Percentiles rank a stretch among this genome's conserved stretches.
Evolutionary conservation across 805 yeast species (phyloP).

Genomic region (Candida namnaoensis): DNA sequence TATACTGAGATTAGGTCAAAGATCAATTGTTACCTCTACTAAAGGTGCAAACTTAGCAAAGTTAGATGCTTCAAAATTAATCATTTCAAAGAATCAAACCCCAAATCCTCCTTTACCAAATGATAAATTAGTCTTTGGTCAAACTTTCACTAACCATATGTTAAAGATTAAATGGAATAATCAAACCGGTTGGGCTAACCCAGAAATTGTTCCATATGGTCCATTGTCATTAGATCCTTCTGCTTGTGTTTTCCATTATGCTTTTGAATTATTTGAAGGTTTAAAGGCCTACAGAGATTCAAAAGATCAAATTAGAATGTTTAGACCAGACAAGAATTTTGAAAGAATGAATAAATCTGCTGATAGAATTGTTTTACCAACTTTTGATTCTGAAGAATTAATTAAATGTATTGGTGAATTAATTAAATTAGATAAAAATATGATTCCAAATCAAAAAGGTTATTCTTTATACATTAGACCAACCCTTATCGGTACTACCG

Average conservation of each 20-base stretch:
- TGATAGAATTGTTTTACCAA: constrained; percentile 81
- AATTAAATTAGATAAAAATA: constrained; percentile 62
- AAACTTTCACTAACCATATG: constrained; percentile 82
- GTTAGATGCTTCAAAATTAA: constrained; percentile 47
- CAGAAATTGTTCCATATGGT: constrained; percentile 81
- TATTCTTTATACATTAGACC: constrained; percentile 92
- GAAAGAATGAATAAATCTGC: constrained; percentile 84
- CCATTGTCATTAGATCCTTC: constrained; percentile 77
- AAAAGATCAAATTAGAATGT: constrained; percentile 64
- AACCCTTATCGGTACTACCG: constrained; percentile 87
- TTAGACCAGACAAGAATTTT: constrained; percentile 92
- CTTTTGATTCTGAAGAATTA: constrained; percentile 72
- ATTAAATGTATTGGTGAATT: constrained; percentile 69
- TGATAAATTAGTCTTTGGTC: constrained; percentile 61
- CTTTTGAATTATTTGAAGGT: constrained; percentile 94
- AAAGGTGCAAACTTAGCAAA: constrained; percentile 22
- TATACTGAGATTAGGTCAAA: too few relatives aligned
- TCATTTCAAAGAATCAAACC: constrained; percentile 32
- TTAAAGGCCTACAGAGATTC: constrained; percentile 77
- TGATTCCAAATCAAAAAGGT: constrained; percentile 82
- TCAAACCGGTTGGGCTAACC: constrained; percentile 78
- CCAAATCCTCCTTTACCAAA: constrained; percentile 53
- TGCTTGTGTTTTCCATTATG: constrained; percentile 86
- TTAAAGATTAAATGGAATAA: constrained; percentile 77
- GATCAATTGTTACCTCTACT: constrained; percentile 2